Conservation (phyloP, 1,139 yeast species). For the Kazachstania sp. region DNA sequence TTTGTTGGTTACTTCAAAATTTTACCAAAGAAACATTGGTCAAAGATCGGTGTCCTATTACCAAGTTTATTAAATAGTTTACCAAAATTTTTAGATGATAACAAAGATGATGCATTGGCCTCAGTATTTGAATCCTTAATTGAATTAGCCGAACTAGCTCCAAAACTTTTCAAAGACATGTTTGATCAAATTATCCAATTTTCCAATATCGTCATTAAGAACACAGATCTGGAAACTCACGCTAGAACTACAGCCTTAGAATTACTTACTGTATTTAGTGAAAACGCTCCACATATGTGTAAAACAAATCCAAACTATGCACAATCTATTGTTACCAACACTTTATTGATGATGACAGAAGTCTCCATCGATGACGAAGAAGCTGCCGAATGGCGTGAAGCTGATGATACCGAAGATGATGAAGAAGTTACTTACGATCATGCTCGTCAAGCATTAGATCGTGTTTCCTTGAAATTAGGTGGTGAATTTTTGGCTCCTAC, state of each 20-base stretch:
- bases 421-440: conserved; percentile 85
- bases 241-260: conserved; percentile 86
- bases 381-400: conserved; percentile 77
- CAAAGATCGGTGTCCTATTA: conserved; percentile 61
- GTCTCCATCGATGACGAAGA: conserved; percentile 81
- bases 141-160: conserved; percentile 87
- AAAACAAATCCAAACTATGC: conserved; percentile 69
- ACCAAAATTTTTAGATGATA: conserved; percentile 71
- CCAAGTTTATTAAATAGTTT: conserved; percentile 80
- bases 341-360: conserved; percentile 83
- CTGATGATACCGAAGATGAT: conserved; percentile 73
- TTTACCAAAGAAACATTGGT: conserved; percentile 73
- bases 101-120: conserved; percentile 74
- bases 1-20: conserved; percentile 83
- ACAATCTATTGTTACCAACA: conserved; percentile 59
- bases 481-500: conserved; percentile 82
- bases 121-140: conserved; percentile 83
- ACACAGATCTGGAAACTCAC: conserved; percentile 65
- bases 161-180: conserved; percentile 87
- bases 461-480: conserved; percentile 74
- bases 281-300: conserved; percentile 93
- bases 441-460: conserved; percentile 87
- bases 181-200: conserved; percentile 80
- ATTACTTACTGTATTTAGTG: conserved; percentile 80
- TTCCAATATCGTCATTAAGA: conserved; percentile 71